phyloP scores from a whole-genome alignment of 805 yeast species.

The Suhomyces faveliae region DNA sequence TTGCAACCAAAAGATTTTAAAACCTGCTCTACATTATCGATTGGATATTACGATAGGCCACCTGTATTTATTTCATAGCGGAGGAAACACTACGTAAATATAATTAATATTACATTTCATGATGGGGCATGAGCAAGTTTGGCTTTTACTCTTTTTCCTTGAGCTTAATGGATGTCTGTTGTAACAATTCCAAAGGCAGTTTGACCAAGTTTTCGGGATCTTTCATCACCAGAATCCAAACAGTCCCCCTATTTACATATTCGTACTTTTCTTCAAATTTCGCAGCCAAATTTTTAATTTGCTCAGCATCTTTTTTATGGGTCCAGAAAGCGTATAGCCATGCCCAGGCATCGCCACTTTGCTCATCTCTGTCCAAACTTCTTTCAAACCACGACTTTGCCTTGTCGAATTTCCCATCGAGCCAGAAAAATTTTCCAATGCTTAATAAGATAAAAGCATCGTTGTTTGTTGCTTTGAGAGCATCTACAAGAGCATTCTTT shows the following conservation, averaged over 20 bases:
- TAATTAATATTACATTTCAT: not conserved
- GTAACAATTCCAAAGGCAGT: slow-evolving; percentile 40
- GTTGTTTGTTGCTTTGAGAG: slow-evolving; percentile 64
- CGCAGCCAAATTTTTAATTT: slow-evolving; percentile 32
- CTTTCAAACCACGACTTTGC: slow-evolving; percentile 75
- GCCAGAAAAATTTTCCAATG: slow-evolving; percentile 69
- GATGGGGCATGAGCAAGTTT: no score
- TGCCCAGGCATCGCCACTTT: slow-evolving; percentile 77
- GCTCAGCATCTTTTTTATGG: slow-evolving; percentile 39
- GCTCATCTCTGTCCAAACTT: slow-evolving; percentile 53
- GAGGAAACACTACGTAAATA: no score
- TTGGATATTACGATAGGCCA: no score
- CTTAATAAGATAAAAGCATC: slow-evolving; percentile 55
- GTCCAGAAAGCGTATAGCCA: slow-evolving; percentile 52
- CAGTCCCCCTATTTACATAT: slow-evolving; percentile 56
- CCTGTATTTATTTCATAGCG: no score
- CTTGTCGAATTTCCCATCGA: slow-evolving; percentile 58
- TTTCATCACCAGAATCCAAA: slow-evolving; percentile 57
- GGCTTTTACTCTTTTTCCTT: not conserved
- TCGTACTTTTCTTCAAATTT: slow-evolving; percentile 34
- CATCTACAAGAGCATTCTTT: slow-evolving; percentile 63
- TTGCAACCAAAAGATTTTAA: no score
- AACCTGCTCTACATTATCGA: no score
- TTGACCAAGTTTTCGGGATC: slow-evolving; percentile 45
- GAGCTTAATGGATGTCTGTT: slow-evolving; percentile 15